Evolutionary conservation across 768 basidiomycete genomes (phyloP), one percentile per base, ranked within the genome.

Genomic region (Boletellus ananiceps): DNA sequence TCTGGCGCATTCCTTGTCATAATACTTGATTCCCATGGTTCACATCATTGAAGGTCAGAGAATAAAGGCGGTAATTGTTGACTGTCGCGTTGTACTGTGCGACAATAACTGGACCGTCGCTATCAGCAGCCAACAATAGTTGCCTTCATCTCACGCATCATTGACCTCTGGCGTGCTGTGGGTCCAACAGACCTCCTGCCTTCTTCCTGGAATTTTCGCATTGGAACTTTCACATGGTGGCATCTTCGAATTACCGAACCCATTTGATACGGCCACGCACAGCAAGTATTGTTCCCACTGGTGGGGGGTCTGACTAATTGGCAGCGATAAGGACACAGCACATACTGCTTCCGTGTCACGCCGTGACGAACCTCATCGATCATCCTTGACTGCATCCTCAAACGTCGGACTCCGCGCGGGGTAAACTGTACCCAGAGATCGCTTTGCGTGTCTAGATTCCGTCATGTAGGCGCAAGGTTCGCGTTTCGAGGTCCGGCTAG

Each of bases 11-110:
- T 44, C 12, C 31, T 39, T 18, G 42, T n/a, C 3, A 39, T 15
- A 33, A 47, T 42, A 5, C 33, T 21, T 14, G 16, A 56, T 27
- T 49, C 34, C 29, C 31, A 33, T 57, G 38, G 40, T 45, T 23
- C 23, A 42, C n/a, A 34, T 37, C 12, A 9, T 12, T 31, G 19
- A 31, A n/a, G 25, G 32, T 32, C 21, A 37, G 33, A 19, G 8
- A 33, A 46, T 23, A 19, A 19, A 18, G 42, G 34, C 19, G 60
- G 57, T 29, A 51, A 53, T 56, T 41, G 41, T 37, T 46, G 37
- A 57, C 48, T 31, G 29, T 27, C 18, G 36, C 27, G 37, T n/a
- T 47, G 29, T 21, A 31, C 9, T 15, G n/a, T 31, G 36, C 9
- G 37, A 41, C 41, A 41, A 40, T 35, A 43, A 46, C 42, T 12